Conservation (phyloP, 805 yeast genomes). For the Candida coleopterorum region DNA sequence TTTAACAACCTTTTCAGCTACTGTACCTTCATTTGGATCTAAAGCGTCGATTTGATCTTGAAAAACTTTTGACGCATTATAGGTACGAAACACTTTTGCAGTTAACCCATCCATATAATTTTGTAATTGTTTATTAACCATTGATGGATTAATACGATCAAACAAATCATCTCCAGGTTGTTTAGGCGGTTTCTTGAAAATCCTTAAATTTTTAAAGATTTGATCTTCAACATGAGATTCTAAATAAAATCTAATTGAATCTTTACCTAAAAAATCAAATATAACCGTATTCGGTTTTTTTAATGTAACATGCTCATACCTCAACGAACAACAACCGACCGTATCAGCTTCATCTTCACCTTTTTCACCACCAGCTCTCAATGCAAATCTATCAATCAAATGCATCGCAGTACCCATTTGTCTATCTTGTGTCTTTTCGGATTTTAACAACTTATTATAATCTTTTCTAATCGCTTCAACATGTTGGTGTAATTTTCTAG, state of each 20-base stretch:
- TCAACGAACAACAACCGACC: slow-evolving; percentile 92
- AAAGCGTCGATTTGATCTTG: slow-evolving; percentile 87
- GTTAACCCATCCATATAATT: slow-evolving; percentile 89
- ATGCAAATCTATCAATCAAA: slow-evolving; percentile 84
- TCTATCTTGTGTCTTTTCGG: slow-evolving; percentile 74
- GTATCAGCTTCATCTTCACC: slow-evolving; percentile 98
- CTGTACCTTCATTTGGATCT: slow-evolving; percentile 72
- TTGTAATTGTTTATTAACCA: slow-evolving; percentile 82
- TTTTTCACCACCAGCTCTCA: slow-evolving; percentile 98
- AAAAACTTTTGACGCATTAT: slow-evolving; percentile 95
- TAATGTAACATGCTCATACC: slow-evolving; percentile 84
- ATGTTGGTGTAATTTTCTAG: slow-evolving; percentile 73
- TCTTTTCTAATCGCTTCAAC: slow-evolving; percentile 71
- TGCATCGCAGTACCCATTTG: slow-evolving; percentile 94
- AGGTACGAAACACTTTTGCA: slow-evolving; percentile 96
- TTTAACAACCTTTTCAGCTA: slow-evolving; percentile 78
- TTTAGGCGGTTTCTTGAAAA: slow-evolving; percentile 87
- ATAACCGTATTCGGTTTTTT: slow-evolving; percentile 81
- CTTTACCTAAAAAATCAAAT: slow-evolving; percentile 94
- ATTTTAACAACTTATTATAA: slow-evolving; percentile 64
- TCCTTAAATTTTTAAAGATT: slow-evolving; percentile 81
- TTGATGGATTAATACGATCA: slow-evolving; percentile 81
- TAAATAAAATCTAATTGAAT: slow-evolving; percentile 86
- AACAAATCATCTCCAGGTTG: slow-evolving; percentile 89
- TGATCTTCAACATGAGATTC: slow-evolving; percentile 91